Base-by-base conservation (phyloP, 805 yeast genomes). In the Sugiyamaella valdiviana region DNA sequence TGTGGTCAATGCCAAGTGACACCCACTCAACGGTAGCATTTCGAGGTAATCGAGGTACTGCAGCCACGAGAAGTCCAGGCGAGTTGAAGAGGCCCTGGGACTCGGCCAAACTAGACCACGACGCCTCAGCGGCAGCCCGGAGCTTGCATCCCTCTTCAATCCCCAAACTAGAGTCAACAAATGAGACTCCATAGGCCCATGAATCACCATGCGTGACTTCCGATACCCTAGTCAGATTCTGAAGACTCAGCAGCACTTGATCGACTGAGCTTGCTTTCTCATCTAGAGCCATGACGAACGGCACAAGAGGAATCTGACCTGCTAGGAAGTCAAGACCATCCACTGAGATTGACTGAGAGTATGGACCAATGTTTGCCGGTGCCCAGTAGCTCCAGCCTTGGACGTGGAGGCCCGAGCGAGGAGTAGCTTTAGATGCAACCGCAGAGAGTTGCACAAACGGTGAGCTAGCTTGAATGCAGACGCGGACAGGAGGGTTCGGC, bases 361-460 rank as follows among this genome's bases (percentile, higher is more conserved):
- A 93, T 0, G 99, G 99, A 0, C 99, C 99, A 41, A 93, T 93
- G 57, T 93, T 93, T 35, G 95, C 91, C 0, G 99, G 99, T 0
- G 97, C 98, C 99, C 99, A 93, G 63, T 85, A 90, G 37, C 97
- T 89, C 51, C 90, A 74, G 1, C 97, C 89, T 58, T 93, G 91
- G 6, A 93, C 88, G 60, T 93, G 98, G 14, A 91, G 69, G 0
- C 98, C 96, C 24, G 67, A 68, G 0, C 22, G 40, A 29, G 62
- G 32, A 16, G 36, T 53, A 15, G 45, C 46, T 1, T 45, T 35
- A 2, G 50, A 58, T 0, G 76, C 75, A 12, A 76, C 69, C 14
- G 83, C 80, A 0, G 96, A 85, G 7, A 90, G 61, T 57, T 79
- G 84, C 5, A 82, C 60, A 5, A 63, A 58, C 19, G 54, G 44